A percentile compares a stretch with the other conserved stretches of the same genome.
phyloP scores from a whole-genome alignment of 78 protist genomes.

The Speleostelium caveatum region DNA sequence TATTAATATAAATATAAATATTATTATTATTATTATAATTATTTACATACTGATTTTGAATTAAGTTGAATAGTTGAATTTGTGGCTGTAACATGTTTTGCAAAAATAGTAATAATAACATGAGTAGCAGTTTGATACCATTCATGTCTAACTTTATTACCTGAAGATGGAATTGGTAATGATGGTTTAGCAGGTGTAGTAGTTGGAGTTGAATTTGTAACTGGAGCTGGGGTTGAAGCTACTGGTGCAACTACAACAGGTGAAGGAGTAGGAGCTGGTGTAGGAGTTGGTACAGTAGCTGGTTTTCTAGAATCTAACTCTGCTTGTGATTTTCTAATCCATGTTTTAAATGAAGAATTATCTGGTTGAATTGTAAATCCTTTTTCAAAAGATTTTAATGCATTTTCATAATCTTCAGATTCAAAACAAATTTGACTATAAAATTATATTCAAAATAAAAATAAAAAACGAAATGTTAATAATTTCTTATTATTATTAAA shows the following conservation, averaged over 20 bases:
- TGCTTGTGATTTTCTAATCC: constrained; percentile 85
- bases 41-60: constrained; percentile 33
- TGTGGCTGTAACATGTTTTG: constrained; percentile 57
- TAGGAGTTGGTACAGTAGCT: constrained; percentile 28
- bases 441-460: neutral
- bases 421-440: constrained; percentile 77
- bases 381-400: constrained; percentile 80
- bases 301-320: constrained; percentile 57
- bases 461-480: neutral
- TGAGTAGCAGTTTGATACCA: constrained; percentile 87
- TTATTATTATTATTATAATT: too few species aligned
- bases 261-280: constrained; percentile 41
- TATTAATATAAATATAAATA: neutral
- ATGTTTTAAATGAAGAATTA: constrained; percentile 63
- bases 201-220: constrained; percentile 23
- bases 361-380: constrained; percentile 72
- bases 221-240: constrained; percentile 38
- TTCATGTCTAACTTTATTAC: constrained; percentile 80
- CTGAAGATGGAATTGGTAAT: constrained; percentile 72
- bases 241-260: constrained; percentile 33
- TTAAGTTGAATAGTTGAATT: constrained; percentile 44
- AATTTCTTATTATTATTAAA: too few species aligned
- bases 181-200: constrained; percentile 54
- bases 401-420: constrained; percentile 83
- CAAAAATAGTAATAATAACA: constrained; percentile 75